phyloP scores from a whole-genome alignment of 2,329 filamentous ascomycete species.

The Claviceps arundinis region DNA sequence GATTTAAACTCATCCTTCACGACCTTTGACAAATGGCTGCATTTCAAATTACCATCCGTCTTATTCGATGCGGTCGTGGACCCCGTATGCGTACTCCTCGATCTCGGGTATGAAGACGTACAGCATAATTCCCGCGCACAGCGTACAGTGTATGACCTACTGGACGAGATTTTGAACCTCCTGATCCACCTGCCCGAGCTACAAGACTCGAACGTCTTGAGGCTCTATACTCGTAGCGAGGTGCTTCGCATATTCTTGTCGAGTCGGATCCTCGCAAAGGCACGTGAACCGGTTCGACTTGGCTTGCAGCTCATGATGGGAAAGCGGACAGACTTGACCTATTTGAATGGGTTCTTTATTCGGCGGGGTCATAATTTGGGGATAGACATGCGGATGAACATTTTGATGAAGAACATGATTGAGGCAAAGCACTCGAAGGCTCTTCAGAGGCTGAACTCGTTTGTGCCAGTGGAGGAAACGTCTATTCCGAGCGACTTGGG shows the following conservation, averaged over 20 bases:
- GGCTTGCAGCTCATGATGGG: constrained; percentile 50
- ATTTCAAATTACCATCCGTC: constrained; percentile 65
- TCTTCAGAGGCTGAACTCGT: constrained; percentile 17
- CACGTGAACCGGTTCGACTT: constrained; percentile 48
- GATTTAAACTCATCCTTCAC: constrained; percentile 12
- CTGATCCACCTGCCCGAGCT: constrained; percentile 65
- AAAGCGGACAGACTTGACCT: constrained; percentile 61
- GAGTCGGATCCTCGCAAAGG: constrained; percentile 24
- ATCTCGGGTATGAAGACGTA: constrained; percentile 61
- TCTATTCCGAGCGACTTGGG: constrained; percentile 14
- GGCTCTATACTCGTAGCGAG: constrained; percentile 41
- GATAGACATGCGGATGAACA: constrained; percentile 59
- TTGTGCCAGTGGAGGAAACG: constrained; percentile 23
- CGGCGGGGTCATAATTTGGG: constrained; percentile 58
- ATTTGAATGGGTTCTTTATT: constrained; percentile 80
- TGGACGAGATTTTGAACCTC: constrained; percentile 62
- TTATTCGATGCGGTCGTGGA: constrained; percentile 67
- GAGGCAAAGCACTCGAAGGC: constrained; percentile 46
- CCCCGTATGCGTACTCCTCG: constrained; percentile 66
- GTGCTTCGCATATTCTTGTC: constrained; percentile 47
- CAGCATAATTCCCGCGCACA: constrained; percentile 52
- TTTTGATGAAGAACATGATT: constrained; percentile 58
- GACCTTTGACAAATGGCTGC: constrained; percentile 38
- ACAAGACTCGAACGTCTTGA: constrained; percentile 43
- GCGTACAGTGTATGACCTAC: constrained; percentile 53